These are phyloP conservation scores for Mortierella sp. DNA, from an alignment of 371 early-diverging fungal species.

Conservation along the genomic window DNA sequence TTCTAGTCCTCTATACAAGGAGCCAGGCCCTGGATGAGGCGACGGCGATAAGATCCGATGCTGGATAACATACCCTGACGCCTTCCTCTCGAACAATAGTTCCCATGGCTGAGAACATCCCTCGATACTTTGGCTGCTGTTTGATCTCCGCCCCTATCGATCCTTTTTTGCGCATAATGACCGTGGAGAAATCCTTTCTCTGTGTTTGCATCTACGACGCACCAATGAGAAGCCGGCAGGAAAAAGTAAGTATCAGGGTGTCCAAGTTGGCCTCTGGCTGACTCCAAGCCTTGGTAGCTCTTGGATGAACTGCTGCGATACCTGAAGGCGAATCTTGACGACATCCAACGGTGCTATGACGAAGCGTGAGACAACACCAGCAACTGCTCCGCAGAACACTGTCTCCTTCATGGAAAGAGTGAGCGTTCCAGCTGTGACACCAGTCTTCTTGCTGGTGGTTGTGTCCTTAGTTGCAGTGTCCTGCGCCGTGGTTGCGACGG, in stretches of 20 bases:
- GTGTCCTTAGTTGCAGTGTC: too few relatives aligned
- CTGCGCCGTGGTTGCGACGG: too few relatives aligned
- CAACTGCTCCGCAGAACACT: conserved; percentile 74
- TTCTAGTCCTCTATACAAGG: too few relatives aligned
- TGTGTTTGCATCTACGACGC: conserved; percentile 45
- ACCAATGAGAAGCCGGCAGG: not conserved
- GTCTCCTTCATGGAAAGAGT: conserved; percentile 64
- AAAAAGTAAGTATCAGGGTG: not conserved
- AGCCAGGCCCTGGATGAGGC: not conserved
- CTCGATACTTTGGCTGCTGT: conserved; percentile 63
- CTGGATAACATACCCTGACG: conserved; percentile 64
- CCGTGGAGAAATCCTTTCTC: conserved; percentile 30
- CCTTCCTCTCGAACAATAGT: conserved; percentile 81
- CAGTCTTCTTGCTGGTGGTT: too few relatives aligned
- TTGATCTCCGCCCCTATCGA: not conserved
- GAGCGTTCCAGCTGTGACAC: conserved; percentile 48
- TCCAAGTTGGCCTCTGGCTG: too few relatives aligned
- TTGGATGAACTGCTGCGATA: conserved; percentile 30
- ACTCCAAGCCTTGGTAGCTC: too few relatives aligned
- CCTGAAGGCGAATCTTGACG: conserved; percentile 88
- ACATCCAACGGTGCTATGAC: conserved; percentile 93
- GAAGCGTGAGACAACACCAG: conserved; percentile 75
- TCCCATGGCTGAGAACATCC: conserved; percentile 63
- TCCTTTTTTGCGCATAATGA: conserved; percentile 27
- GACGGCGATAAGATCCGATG: not conserved